These are phyloP conservation scores for Hibiscus syriacus DNA, from an alignment of 345 rosid species.

Conservation along the genomic window DNA sequence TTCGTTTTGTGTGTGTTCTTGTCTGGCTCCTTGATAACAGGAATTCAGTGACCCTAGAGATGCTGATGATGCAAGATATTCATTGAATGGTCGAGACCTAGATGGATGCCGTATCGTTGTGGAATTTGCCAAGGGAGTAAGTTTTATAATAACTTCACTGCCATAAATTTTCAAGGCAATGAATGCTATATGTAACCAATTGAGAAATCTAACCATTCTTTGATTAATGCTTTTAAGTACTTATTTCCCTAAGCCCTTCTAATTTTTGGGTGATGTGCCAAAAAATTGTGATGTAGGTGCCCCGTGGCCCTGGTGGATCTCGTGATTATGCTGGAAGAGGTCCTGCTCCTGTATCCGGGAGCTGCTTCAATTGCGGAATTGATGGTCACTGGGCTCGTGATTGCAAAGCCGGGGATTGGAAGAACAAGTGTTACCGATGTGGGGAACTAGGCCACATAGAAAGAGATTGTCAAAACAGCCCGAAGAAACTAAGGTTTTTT, in stretches of 20 bases:
- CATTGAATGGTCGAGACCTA: conserved; percentile 59
- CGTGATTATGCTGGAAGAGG: conserved; percentile 69
- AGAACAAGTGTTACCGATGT: conserved; percentile 78
- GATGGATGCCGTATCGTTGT: conserved; percentile 75
- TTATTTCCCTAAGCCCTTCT: not conserved
- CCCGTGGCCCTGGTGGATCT: conserved; percentile 70
- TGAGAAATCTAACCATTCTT: not conserved
- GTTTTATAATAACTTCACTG: conserved; percentile 10
- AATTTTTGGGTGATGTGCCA: not conserved
- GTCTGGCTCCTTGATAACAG: conserved; percentile 23
- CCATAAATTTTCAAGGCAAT: not conserved
- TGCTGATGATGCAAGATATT: conserved; percentile 76
- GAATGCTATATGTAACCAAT: not conserved
- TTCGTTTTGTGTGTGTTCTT: not conserved
- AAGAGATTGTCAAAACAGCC: conserved; percentile 79
- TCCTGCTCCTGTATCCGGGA: conserved; percentile 81
- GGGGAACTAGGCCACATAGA: conserved; percentile 83
- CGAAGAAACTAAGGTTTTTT: conserved; percentile 49
- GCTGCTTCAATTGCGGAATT: conserved; percentile 77
- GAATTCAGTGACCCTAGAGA: conserved; percentile 77
- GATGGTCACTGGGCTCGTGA: conserved; percentile 94
- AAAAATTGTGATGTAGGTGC: conserved; percentile 36
- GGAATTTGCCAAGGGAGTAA: conserved; percentile 76
- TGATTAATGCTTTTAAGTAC: not conserved
- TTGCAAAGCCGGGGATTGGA: conserved; percentile 92